Percentiles rank a stretch among this genome's conserved stretches.
Conservation (phyloP, 768 basidiomycete genomes). For the Rhizopogon roseolus region DNA sequence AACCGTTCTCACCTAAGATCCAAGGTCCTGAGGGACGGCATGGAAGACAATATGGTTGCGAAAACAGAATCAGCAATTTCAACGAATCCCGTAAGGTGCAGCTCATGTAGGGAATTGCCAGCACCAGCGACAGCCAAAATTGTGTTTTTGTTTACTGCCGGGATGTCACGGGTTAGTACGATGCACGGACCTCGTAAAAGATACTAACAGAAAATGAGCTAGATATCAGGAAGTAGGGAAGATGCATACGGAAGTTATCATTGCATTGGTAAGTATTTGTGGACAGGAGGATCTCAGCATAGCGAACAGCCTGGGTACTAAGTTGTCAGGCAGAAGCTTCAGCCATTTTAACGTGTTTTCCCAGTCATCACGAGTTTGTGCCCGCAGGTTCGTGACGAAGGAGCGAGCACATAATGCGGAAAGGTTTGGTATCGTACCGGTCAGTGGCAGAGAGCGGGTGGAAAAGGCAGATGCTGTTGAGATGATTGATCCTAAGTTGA, state of each 20-base stretch:
- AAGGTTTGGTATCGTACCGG: conserved; percentile 36
- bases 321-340: conserved; percentile 44
- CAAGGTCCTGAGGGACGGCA: conserved; percentile 42
- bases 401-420: conserved; percentile 44
- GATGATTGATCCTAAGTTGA: conserved; percentile 29
- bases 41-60: conserved; percentile 40
- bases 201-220: conserved; percentile 33
- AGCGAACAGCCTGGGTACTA: conserved; percentile 47
- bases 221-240: background rate
- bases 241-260: conserved; percentile 49
- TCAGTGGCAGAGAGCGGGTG: conserved; percentile 32
- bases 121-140: conserved; percentile 36
- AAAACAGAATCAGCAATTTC: conserved; percentile 50
- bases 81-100: conserved; percentile 48
- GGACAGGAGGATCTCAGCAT: conserved; percentile 48
- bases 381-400: conserved; percentile 42
- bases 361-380: conserved; percentile 34
- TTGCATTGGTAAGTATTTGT: conserved; percentile 44
- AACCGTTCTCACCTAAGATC: conserved; percentile 44
- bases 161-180: conserved; percentile 40
- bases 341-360: conserved; percentile 34
- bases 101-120: conserved; percentile 32
- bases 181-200: conserved; percentile 54
- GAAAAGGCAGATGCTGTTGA: conserved; percentile 53
- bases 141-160: conserved; percentile 49